These are phyloP conservation scores for Speleostelium caveatum DNA, from an alignment of 78 protist species.

Conservation along the genomic window DNA sequence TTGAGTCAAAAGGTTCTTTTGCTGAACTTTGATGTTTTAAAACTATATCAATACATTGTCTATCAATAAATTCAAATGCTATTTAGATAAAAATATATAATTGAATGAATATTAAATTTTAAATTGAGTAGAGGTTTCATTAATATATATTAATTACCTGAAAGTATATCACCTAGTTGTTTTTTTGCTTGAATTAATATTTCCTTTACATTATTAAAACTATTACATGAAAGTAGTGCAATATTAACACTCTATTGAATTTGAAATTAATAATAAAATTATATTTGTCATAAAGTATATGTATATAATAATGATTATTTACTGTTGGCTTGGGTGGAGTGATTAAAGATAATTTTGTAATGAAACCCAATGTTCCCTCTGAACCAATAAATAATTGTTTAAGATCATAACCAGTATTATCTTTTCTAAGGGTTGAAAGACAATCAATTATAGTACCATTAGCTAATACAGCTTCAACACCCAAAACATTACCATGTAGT, in stretches of 20 bases:
- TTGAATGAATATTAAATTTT: too few relatives aligned
- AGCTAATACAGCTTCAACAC: conserved; percentile 92
- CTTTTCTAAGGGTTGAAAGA: conserved; percentile 85
- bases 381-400: conserved; percentile 97
- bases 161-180: conserved; percentile 88
- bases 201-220: conserved; percentile 48
- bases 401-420: conserved; percentile 96
- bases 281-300: neutral
- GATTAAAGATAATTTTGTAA: conserved; percentile 86
- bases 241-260: conserved; percentile 88
- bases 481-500: conserved; percentile 92
- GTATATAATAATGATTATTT: too few relatives aligned
- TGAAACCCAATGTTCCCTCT: conserved; percentile 98
- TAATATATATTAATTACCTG: too few relatives aligned
- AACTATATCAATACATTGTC: conserved; percentile 72
- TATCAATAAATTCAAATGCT: conserved; percentile 91
- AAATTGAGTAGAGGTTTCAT: neutral
- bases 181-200: conserved; percentile 67
- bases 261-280: neutral
- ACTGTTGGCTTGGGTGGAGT: conserved; percentile 76
- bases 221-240: conserved; percentile 77
- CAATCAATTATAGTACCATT: conserved; percentile 91
- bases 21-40: conserved; percentile 54
- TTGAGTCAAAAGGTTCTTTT: conserved; percentile 67
- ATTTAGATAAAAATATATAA: neutral